A percentile compares a stretch with the other conserved stretches of the same genome.
phyloP scores from a whole-genome alignment of 116 monocot genomes.

The Posidonia oceanica region DNA sequence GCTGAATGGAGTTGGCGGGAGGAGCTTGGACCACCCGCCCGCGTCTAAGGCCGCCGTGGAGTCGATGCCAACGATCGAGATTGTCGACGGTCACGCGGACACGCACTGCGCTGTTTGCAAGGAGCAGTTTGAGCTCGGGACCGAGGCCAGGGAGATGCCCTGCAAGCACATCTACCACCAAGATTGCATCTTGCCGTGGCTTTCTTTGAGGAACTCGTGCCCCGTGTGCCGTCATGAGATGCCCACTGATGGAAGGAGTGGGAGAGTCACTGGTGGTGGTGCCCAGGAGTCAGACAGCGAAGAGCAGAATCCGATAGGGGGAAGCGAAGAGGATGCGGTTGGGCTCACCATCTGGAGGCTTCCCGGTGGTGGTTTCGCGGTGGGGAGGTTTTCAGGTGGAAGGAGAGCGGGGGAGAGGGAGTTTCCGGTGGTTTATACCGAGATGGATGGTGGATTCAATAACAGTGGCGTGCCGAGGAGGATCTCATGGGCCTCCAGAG shows the following conservation, averaged over 20 bases:
- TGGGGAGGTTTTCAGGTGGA: constrained; percentile 69
- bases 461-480: constrained; percentile 41
- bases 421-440: constrained; percentile 78
- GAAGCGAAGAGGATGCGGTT: constrained; percentile 24
- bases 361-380: constrained; percentile 92
- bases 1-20: constrained; percentile 13
- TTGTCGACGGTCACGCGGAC: constrained; percentile 38
- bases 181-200: constrained; percentile 95
- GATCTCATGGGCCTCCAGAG: constrained; percentile 49
- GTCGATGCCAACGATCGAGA: constrained; percentile 64
- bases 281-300: constrained; percentile 1
- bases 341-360: constrained; percentile 95
- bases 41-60: constrained; percentile 74
- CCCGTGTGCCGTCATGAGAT: constrained; percentile 86
- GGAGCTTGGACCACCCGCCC: constrained; percentile 37
- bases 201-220: constrained; percentile 62
- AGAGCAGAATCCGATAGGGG: background rate
- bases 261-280: background rate
- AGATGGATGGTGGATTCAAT: constrained; percentile 84
- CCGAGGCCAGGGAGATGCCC: constrained; percentile 73
- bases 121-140: constrained; percentile 59
- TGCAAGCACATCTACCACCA: constrained; percentile 88
- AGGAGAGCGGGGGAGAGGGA: constrained; percentile 44
- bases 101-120: constrained; percentile 76
- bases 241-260: constrained; percentile 30